Base-by-base conservation (phyloP, 2,329 filamentous ascomycete species). In the Alternaria atra region DNA sequence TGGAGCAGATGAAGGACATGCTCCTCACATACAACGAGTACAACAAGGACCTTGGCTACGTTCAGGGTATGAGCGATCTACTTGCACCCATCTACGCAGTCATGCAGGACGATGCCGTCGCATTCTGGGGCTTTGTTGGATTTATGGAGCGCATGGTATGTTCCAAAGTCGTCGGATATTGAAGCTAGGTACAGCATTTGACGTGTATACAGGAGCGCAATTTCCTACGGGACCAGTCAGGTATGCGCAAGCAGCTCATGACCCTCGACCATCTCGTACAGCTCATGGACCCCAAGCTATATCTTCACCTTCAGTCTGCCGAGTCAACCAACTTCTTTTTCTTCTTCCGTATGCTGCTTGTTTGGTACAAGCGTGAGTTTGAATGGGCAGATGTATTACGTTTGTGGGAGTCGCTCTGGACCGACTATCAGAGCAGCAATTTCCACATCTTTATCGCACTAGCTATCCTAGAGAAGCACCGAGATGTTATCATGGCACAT, bases 251-350 rank as follows among this genome's bases (percentile, higher is more conserved):
- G 23, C 96, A 99, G 78, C 89, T 99, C 3, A 84, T 93, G 39
- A 93, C 94, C 0, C 87, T 99, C 4, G 94, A 99, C 74, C 93
- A 99, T 67, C 89, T 99, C 1, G 93, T 98, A 12, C 93, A 97
- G 75, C 92, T 99, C 58, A 94, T 99, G 89, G 95, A 99, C 69
- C 95, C 96, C 0, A 91, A 93, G 75, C 88, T 99, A 7, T 98
- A 97, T 80, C 85, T 91, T 2, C 95, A 99, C 72, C 87, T 99
- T 0, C 89, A 97, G 77, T 89, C 87, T 15, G 92, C 94, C 20
- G 96, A 99, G 73, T 96, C 91, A 73, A 99, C 95, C 25, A 99
- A 99, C 78, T 99, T 99, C 80, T 99, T 99, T 81, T 99, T 99
- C 84, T 98, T 99, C 84, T 99, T 98, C 87, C 91, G 95, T 61